Base-by-base conservation (phyloP, 495 filamentous ascomycete species). In the Apodospora peruviana region DNA sequence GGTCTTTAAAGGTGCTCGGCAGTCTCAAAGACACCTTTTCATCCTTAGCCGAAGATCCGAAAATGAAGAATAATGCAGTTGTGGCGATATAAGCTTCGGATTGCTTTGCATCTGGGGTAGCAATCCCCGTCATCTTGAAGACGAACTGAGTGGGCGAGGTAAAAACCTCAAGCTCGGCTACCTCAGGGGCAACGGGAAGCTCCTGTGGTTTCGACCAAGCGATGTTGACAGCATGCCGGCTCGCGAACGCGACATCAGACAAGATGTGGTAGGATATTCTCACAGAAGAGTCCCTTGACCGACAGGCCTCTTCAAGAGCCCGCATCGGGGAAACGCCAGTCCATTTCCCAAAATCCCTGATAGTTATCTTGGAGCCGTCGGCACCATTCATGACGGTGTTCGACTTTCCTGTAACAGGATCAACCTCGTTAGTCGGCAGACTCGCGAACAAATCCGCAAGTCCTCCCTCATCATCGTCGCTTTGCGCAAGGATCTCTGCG, bases 21-120 rank as follows among this genome's bases (percentile, higher is more conserved):
- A 98, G 69, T 18, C 87, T 79, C 47, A 95, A 56, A 55, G 86
- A 86, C 8, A 84, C 78, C 59, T 93, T 96, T 52, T 94, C 90
- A 56, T 96, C 93, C 58, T 86, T 91, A 3, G 78, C 76, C 20
- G 78, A 90, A 17, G 78, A 74, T 4, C 81, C 77, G 52, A 90
- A 96, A 1, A 97, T 67, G 19, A 86, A 72, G 61, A 93, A 94
- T 12, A 97, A 68, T 16, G 83, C 89, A 19, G 82, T 73, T 2
- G 91, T 95, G 4, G 88, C 87, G 37, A 95, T 79, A 56, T 83
- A 96, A 8, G 81, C 80, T 63, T 96, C 90, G 8, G 91, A 90
- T 61, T 98, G 93, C 52, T 82, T 80, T 1, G 73, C 39, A 38
- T 85, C 85, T 0, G 88, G 83, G 9, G 90, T 85, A n/a, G 88